A percentile compares a stretch with the other conserved stretches of the same genome.
phyloP scores from a whole-genome alignment of 768 basidiomycete genomes.

The Russula abietina region DNA sequence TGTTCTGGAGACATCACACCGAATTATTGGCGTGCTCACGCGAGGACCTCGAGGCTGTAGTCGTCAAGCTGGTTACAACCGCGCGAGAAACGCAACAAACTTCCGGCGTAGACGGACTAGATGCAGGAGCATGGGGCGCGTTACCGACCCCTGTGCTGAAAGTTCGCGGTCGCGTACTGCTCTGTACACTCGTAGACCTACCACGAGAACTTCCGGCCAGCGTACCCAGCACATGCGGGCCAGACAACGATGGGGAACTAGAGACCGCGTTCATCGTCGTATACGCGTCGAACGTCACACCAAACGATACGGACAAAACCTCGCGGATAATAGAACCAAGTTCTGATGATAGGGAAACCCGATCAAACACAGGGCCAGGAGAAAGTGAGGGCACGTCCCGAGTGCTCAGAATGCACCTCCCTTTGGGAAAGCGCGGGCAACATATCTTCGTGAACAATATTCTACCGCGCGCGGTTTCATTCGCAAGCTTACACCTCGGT shows the following conservation, averaged over 20 bases:
- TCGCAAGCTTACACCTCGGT: conserved; percentile 39
- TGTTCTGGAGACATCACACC: conserved; percentile 61
- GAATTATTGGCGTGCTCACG: conserved; percentile 45
- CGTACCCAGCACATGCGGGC: conserved; percentile 5
- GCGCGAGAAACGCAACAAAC: neutral
- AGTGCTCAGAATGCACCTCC: conserved; percentile 29
- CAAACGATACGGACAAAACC: neutral
- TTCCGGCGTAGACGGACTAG: neutral
- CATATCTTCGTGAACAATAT: conserved; percentile 41
- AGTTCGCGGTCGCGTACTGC: conserved; percentile 38
- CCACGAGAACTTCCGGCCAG: conserved; percentile 16
- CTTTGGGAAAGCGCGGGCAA: conserved; percentile 50
- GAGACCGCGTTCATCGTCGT: conserved; percentile 33
- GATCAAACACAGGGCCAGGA: neutral
- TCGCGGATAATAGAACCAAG: neutral
- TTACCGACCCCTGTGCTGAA: conserved; percentile 33
- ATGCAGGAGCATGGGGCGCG: conserved; percentile 14
- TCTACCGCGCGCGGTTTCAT: conserved; percentile 45
- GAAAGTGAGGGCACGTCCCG: neutral
- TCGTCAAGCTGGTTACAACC: conserved; percentile 29
- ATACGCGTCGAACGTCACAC: conserved; percentile 8
- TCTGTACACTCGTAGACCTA: conserved; percentile 36
- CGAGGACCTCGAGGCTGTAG: conserved; percentile 44
- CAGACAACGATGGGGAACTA: neutral
- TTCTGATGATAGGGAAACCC: neutral